phyloP scores from a whole-genome alignment of 495 filamentous ascomycete genomes.

The Hypoxylon rickii region DNA sequence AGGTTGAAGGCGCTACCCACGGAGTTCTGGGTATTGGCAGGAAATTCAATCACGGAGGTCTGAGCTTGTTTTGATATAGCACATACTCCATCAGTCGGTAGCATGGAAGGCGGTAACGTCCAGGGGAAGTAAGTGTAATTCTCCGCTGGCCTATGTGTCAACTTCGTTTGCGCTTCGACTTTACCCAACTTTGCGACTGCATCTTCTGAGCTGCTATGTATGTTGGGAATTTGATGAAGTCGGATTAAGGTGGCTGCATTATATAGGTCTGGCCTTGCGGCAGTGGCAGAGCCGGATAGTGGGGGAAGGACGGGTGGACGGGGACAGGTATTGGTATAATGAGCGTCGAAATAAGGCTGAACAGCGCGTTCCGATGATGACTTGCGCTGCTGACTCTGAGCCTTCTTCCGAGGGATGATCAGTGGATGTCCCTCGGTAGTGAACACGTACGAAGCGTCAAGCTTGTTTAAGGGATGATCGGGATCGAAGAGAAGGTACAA shows the following conservation, averaged over 20 bases:
- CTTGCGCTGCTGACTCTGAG: conserved; percentile 14
- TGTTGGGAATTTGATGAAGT: conserved; percentile 73
- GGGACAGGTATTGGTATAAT: conserved; percentile 63
- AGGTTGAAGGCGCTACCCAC: conserved; percentile 59
- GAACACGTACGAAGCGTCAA: conserved; percentile 89
- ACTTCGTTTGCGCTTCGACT: conserved; percentile 7
- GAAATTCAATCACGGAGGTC: conserved; percentile 82
- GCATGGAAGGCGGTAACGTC: conserved; percentile 76
- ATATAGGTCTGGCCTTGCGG: conserved; percentile 84
- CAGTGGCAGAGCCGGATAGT: conserved; percentile 76
- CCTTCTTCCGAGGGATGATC: conserved; percentile 68
- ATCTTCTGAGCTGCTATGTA: conserved; percentile 51
- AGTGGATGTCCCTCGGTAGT: conserved; percentile 95
- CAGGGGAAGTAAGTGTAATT: conserved; percentile 92
- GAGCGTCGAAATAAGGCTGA: conserved; percentile 41
- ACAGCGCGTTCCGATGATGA: conserved; percentile 10
- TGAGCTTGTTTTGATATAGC: conserved; percentile 53
- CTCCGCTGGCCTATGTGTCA: conserved; percentile 53
- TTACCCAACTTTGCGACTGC: conserved; percentile 22
- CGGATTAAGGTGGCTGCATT: conserved; percentile 87
- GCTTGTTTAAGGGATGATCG: conserved; percentile 81
- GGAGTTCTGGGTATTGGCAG: conserved; percentile 63
- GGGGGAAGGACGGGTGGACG: conserved; percentile 59
- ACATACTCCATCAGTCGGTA: conserved; percentile 76
- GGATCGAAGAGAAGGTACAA: conserved; percentile 86